These are phyloP conservation scores for Penicillium turbatum DNA, from an alignment of 495 filamentous ascomycete genomes.

Conservation along the genomic window DNA sequence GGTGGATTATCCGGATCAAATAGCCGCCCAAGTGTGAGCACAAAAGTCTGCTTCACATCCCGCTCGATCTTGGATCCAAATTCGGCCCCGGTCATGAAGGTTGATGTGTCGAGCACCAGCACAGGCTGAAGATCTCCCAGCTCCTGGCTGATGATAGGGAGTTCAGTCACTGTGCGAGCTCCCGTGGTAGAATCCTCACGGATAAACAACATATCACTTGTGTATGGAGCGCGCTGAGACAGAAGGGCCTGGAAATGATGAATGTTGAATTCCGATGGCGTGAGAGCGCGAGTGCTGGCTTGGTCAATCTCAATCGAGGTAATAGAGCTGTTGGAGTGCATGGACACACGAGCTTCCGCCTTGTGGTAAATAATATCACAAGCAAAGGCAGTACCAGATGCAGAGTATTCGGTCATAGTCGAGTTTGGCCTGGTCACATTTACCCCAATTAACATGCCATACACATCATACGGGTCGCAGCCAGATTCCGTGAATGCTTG, in stretches of 20 bases:
- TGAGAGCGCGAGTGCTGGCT: conserved; percentile 20
- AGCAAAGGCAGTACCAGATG: conserved; percentile 33
- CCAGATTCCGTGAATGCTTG: conserved; percentile 29
- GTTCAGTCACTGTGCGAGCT: conserved; percentile 29
- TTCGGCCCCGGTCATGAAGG: conserved; percentile 29
- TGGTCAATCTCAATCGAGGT: conserved; percentile 22
- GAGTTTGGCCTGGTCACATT: conserved; percentile 24
- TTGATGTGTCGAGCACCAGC: conserved; percentile 31
- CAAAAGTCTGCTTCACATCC: conserved; percentile 35
- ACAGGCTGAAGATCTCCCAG: conserved; percentile 34
- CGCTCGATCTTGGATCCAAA: conserved; percentile 31
- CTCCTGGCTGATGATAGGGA: conserved; percentile 38
- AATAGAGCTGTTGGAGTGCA: conserved; percentile 44
- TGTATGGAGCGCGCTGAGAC: conserved; percentile 34
- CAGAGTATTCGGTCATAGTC: conserved; percentile 16
- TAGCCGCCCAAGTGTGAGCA: conserved; percentile 34
- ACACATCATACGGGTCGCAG: conserved; percentile 36
- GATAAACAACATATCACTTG: conserved; percentile 40
- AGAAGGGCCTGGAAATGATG: conserved; percentile 35
- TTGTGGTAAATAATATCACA: conserved; percentile 35
- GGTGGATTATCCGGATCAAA: conserved; percentile 33
- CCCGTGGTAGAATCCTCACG: conserved; percentile 29
- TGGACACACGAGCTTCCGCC: conserved; percentile 29
- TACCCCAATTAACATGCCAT: conserved; percentile 36
- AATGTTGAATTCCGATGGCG: conserved; percentile 30